Conservation (phyloP, 108 stramenopile species). For the Licmophora abbreviata region DNA sequence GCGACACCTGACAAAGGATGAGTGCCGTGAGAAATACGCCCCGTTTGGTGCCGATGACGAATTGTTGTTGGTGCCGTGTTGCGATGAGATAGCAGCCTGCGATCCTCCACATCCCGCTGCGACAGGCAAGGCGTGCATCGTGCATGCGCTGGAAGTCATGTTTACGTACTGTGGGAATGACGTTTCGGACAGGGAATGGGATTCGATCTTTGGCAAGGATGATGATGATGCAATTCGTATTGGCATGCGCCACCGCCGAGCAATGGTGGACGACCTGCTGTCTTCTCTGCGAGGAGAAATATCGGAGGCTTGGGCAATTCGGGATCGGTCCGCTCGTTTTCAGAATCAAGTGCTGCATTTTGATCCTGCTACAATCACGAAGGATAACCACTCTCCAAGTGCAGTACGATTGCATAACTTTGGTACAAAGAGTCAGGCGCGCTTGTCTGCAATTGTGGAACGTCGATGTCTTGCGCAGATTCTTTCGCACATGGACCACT, state of each 20-base stretch:
- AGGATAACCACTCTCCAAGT: conserved; percentile 3
- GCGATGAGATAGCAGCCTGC: background rate
- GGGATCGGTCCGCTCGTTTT: conserved; percentile 33
- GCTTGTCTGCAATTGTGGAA: conserved; percentile 50
- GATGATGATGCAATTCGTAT: conserved; percentile 20
- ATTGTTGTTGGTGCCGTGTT: background rate
- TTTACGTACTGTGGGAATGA: conserved; percentile 31
- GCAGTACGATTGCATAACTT: no score
- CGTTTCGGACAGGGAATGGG: conserved; percentile 21
- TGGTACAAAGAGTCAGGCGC: conserved; percentile 29
- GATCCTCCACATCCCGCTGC: conserved; percentile 29
- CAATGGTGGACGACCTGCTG: conserved; percentile 20
- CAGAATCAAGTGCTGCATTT: conserved; percentile 23
- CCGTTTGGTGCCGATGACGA: background rate
- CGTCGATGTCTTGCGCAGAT: conserved; percentile 45
- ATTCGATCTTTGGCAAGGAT: background rate
- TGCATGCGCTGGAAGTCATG: conserved; percentile 34
- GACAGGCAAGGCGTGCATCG: conserved; percentile 16
- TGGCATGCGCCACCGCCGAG: conserved; percentile 44
- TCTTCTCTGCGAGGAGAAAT: conserved; percentile 45
- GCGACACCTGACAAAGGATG: background rate
- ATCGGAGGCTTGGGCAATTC: conserved; percentile 37
- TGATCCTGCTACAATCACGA: conserved; percentile 14
- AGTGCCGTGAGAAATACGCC: background rate
- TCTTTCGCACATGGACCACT: conserved; percentile 26